These are phyloP conservation scores for Penicillium sp. DNA, from an alignment of 2,329 filamentous ascomycete species.

Conservation along the genomic window DNA sequence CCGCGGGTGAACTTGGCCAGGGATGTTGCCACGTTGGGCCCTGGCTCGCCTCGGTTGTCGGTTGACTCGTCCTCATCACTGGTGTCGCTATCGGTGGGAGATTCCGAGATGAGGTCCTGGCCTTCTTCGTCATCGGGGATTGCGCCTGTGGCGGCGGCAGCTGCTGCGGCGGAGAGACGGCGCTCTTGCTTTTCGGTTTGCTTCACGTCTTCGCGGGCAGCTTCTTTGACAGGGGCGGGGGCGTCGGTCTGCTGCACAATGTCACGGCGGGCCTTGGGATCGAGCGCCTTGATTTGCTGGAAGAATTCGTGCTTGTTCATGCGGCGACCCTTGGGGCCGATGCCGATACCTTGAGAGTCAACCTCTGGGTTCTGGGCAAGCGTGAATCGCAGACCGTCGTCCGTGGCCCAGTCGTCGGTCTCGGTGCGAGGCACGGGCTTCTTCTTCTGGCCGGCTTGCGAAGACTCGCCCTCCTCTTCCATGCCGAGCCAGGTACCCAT, in stretches of 20 bases:
- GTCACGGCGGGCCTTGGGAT: constrained; percentile 58
- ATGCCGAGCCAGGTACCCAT: constrained; percentile 62
- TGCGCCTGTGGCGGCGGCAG: constrained; percentile 12
- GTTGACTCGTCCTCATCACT: constrained; percentile 25
- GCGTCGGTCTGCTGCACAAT: constrained; percentile 46
- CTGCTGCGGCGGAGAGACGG: constrained; percentile 24
- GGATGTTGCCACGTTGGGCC: constrained; percentile 40
- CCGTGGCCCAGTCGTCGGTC: constrained; percentile 37
- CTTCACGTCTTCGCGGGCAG: constrained; percentile 35
- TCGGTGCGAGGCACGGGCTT: constrained; percentile 22
- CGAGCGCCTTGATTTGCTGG: constrained; percentile 60
- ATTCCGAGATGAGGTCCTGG: constrained; percentile 25
- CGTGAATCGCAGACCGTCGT: constrained; percentile 63
- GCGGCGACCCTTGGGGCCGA: constrained; percentile 52
- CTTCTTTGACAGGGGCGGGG: constrained; percentile 41
- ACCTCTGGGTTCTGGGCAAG: constrained; percentile 51
- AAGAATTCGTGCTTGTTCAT: constrained; percentile 69
- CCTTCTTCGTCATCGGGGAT: constrained; percentile 16
- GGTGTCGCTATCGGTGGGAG: constrained; percentile 25
- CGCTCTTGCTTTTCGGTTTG: constrained; percentile 29
- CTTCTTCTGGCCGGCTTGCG: constrained; percentile 30
- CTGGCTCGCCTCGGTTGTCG: constrained; percentile 24
- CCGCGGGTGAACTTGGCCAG: constrained; percentile 39
- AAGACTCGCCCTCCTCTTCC: constrained; percentile 36
- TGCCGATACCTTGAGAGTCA: constrained; percentile 32